Conservation (phyloP, 2,329 filamentous ascomycete genomes). For the Dothideomycetes sp. region DNA sequence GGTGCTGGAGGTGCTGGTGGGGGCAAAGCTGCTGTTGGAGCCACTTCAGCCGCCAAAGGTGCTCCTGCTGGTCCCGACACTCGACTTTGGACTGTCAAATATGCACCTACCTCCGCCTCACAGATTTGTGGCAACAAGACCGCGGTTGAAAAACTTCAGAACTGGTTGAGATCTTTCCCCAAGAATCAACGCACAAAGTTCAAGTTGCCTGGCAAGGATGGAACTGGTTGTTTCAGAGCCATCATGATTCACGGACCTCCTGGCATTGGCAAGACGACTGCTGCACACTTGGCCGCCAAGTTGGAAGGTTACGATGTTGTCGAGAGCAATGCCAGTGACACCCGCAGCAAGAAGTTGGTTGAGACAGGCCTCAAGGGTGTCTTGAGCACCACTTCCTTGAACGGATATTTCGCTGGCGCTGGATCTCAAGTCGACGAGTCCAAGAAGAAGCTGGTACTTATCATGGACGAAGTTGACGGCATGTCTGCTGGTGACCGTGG, state of each 20-base stretch:
- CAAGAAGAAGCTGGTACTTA: constrained; percentile 89
- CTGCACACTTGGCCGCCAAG: constrained; percentile 87
- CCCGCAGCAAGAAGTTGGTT: constrained; percentile 89
- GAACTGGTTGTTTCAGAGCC: constrained; percentile 72
- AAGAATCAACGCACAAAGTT: constrained; percentile 73
- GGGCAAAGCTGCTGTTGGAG: constrained; percentile 19
- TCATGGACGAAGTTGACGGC: constrained; percentile 98
- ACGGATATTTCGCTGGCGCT: constrained; percentile 81
- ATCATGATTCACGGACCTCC: constrained; percentile 92
- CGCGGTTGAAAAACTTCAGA: constrained; percentile 79
- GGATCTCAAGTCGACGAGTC: constrained; percentile 67
- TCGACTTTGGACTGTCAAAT: constrained; percentile 88
- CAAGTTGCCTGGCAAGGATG: constrained; percentile 73
- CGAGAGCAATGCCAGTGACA: constrained; percentile 93
- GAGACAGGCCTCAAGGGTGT: constrained; percentile 82
- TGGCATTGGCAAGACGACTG: constrained; percentile 95
- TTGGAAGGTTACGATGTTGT: constrained; percentile 88
- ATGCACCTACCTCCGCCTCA: constrained; percentile 72
- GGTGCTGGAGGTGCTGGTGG: constrained; percentile 33
- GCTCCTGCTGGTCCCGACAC: constrained; percentile 37
- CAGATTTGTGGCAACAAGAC: constrained; percentile 95
- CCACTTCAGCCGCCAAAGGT: constrained; percentile 16
- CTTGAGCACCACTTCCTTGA: constrained; percentile 83
- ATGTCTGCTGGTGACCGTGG: constrained; percentile 97
- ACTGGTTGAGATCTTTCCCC: constrained; percentile 76